Conservation (phyloP, 1,139 yeast genomes). For the Taphrina communis region DNA sequence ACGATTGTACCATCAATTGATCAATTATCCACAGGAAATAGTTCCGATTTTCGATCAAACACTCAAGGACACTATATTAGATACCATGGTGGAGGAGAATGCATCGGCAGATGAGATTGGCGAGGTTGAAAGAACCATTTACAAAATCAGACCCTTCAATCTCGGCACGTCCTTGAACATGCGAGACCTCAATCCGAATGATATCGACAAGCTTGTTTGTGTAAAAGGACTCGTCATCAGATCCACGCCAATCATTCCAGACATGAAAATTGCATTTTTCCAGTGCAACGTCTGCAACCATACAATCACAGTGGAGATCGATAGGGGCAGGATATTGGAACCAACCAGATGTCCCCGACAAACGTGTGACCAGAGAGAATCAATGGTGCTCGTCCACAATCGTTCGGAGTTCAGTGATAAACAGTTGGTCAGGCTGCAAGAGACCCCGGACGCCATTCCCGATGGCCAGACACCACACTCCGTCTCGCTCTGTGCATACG, state of each 20-base stretch:
- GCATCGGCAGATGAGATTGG: constrained; percentile 50
- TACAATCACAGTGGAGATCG: constrained; percentile 88
- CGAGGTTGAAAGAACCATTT: constrained; percentile 63
- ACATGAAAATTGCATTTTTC: constrained; percentile 96
- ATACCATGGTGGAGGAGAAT: constrained; percentile 65
- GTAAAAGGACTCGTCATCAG: constrained; percentile 90
- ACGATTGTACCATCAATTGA: constrained; percentile 79
- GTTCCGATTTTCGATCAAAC: constrained; percentile 98
- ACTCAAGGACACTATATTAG: constrained; percentile 85
- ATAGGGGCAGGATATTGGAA: constrained; percentile 91
- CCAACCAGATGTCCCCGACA: constrained; percentile 91
- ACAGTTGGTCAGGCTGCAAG: constrained; percentile 91
- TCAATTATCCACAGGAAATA: constrained; percentile 94
- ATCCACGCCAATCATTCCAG: constrained; percentile 91
- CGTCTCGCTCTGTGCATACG: constrained; percentile 90
- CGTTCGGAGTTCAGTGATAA: constrained; percentile 92
- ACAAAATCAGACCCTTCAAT: constrained; percentile 82
- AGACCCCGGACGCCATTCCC: constrained; percentile 97
- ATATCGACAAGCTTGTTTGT: constrained; percentile 89
- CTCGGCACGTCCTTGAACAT: constrained; percentile 62
- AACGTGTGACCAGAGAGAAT: constrained; percentile 80
- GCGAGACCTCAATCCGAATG: constrained; percentile 90
- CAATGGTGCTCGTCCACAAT: constrained; percentile 90
- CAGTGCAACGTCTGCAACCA: constrained; percentile 95
- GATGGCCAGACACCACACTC: constrained; percentile 99